Evolutionary conservation across 2,329 filamentous ascomycete species (phyloP), one percentile per base, ranked within the genome.

Genomic region (Incumbomyces lentus): DNA sequence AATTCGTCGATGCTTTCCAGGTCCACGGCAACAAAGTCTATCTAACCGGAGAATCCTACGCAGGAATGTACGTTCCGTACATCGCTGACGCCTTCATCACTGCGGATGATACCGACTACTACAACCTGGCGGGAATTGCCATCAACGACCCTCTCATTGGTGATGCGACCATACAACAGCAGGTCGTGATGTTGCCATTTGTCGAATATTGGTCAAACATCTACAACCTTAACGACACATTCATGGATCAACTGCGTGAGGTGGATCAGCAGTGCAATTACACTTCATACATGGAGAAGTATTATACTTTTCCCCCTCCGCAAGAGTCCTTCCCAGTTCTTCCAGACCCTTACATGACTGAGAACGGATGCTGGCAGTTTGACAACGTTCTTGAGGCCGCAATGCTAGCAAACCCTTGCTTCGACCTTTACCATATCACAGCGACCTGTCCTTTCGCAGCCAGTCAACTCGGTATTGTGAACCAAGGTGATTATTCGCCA

Each of bases 81-180:
- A 82, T 88, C 48, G 76, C 82, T 1, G 75, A 79, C 55, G 79
- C 78, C 14, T 84, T 92, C 73, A 68, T 88, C 50, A 76, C 83
- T 46, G 70, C 72, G 40, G 75, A 84, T 3, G 74, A 88, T 62
- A 75, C 68, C 4, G 68, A 65, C 10, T 80, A 86, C 64, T 87
- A 77, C 62, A 74, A 87, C 59, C 61, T 88, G 3, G 69, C 75
- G 16, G 81, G 78, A 1, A 75, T 84, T 19, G 63, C 64, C 8
- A 72, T 74, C 61, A 72, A 71, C 49, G 65, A 73, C 43, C 69
- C 67, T 10, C 66, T 67, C 49, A 63, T 69, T 41, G 68, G 67
- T 10, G 63, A 68, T 35, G 62, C 63, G 13, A 63, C 62, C 1
- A 49, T 58, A 12, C 53, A 49, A 64, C 69, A 26, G 68, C 76